phyloP scores from a whole-genome alignment of 306 rosid genomes.

The Vachellia pachyceras region DNA sequence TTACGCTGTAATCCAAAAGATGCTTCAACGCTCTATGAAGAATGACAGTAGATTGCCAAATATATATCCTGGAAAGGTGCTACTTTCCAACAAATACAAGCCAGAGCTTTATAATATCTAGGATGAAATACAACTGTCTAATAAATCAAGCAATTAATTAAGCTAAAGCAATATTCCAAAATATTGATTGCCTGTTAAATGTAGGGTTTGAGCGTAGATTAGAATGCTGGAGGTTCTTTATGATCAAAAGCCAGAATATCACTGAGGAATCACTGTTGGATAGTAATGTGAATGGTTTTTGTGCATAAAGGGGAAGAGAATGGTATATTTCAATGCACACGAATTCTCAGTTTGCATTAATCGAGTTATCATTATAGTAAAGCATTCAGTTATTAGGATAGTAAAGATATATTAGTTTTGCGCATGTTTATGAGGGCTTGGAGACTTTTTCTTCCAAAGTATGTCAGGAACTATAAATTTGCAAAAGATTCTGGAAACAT shows the following conservation, averaged over 20 bases:
- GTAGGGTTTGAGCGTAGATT: neutral
- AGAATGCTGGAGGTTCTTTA: neutral
- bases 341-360: neutral
- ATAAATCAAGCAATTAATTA: too few relatives aligned
- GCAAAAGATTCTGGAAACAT: conserved; percentile 1
- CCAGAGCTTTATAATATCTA: neutral
- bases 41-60: neutral
- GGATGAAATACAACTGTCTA: neutral
- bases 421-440: neutral
- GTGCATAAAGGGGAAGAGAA: neutral
- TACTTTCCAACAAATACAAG: neutral
- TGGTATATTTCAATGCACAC: neutral
- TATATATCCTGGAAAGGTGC: neutral
- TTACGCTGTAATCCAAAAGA: neutral
- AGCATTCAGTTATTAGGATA: too few relatives aligned
- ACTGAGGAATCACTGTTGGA: neutral
- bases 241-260: neutral
- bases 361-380: too few relatives aligned
- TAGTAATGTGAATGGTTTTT: neutral
- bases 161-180: too few relatives aligned
- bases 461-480: neutral
- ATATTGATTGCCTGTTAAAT: too few relatives aligned
- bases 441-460: neutral
- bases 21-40: neutral
- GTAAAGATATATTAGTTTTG: neutral